phyloP scores from a whole-genome alignment of 495 filamentous ascomycete genomes.

The Alectoria sarmentosa region DNA sequence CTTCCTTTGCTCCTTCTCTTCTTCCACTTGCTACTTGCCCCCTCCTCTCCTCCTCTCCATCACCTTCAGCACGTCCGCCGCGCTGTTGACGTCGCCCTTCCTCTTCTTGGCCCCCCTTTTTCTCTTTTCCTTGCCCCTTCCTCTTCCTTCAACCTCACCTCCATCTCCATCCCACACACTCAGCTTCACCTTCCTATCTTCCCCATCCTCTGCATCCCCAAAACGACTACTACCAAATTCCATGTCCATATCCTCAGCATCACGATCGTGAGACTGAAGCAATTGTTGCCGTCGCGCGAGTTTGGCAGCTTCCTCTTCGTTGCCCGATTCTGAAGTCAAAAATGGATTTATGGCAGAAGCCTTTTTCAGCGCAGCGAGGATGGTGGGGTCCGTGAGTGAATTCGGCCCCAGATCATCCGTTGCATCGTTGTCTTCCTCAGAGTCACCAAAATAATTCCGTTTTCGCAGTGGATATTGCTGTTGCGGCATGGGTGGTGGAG shows the following conservation, averaged over 20 bases:
- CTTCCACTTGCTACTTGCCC: not conserved
- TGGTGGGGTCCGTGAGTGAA: constrained; percentile 62
- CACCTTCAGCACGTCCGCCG: constrained; percentile 70
- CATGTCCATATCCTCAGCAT: constrained; percentile 88
- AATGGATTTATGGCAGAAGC: constrained; percentile 63
- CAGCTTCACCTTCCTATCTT: constrained; percentile 52
- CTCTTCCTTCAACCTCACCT: constrained; percentile 44
- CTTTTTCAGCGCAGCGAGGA: constrained; percentile 78
- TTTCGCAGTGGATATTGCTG: constrained; percentile 11
- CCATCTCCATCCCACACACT: constrained; percentile 56
- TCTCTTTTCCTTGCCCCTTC: constrained; percentile 46
- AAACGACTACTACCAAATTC: constrained; percentile 83
- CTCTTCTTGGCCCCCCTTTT: constrained; percentile 81
- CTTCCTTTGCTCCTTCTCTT: not conserved
- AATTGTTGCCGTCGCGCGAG: constrained; percentile 65
- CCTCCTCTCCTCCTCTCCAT: constrained; percentile 58
- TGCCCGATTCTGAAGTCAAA: constrained; percentile 36
- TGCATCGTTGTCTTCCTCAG: constrained; percentile 20
- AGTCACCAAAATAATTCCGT: constrained; percentile 57
- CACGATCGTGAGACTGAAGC: constrained; percentile 67
- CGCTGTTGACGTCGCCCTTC: constrained; percentile 79
- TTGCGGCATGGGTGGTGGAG: constrained; percentile 1
- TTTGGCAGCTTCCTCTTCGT: constrained; percentile 43
- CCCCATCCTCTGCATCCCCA: constrained; percentile 76
- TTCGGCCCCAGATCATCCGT: constrained; percentile 46